These are phyloP conservation scores for Digitaria exilis DNA, from an alignment of 202 grass and related monocot genomes.

Conservation along the genomic window DNA sequence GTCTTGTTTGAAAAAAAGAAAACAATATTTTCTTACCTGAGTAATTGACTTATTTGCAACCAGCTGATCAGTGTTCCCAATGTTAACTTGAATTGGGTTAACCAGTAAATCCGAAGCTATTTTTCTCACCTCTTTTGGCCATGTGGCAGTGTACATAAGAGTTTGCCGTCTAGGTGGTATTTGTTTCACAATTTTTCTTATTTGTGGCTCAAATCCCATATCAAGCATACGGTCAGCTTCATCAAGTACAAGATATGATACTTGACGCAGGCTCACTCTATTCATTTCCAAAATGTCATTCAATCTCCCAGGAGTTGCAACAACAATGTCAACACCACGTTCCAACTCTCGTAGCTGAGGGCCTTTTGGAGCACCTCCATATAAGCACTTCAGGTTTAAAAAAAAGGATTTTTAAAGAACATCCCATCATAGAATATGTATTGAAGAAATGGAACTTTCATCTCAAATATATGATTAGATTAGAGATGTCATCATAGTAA, in stretches of 20 bases:
- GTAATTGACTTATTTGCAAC: slow-evolving; percentile 93
- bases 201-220: slow-evolving; percentile 99
- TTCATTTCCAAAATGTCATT: slow-evolving; percentile 96
- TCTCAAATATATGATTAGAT: not conserved
- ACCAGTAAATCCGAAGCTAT: slow-evolving; percentile 80
- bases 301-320: slow-evolving; percentile 91
- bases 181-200: slow-evolving; percentile 89
- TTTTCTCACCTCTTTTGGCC: slow-evolving; percentile 79
- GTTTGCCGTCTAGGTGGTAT: slow-evolving; percentile 71
- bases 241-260: slow-evolving; percentile 92
- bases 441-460: slow-evolving; percentile 16
- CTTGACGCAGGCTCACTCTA: slow-evolving; percentile 67
- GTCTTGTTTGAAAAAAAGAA: not conserved
- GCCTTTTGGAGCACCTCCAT: slow-evolving; percentile 88
- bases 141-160: slow-evolving; percentile 98
- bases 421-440: not conserved
- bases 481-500: not conserved
- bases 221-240: slow-evolving; percentile 99
- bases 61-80: slow-evolving; percentile 78
- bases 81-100: slow-evolving; percentile 88
- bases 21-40: slow-evolving; percentile 54
- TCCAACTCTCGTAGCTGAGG: slow-evolving; percentile 83
- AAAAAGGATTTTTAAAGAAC: not conserved
- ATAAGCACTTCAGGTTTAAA: slow-evolving; percentile 62
- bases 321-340: slow-evolving; percentile 72